Conservation (phyloP, 2,329 filamentous ascomycete species). For the Aspergillus luchuensis region DNA sequence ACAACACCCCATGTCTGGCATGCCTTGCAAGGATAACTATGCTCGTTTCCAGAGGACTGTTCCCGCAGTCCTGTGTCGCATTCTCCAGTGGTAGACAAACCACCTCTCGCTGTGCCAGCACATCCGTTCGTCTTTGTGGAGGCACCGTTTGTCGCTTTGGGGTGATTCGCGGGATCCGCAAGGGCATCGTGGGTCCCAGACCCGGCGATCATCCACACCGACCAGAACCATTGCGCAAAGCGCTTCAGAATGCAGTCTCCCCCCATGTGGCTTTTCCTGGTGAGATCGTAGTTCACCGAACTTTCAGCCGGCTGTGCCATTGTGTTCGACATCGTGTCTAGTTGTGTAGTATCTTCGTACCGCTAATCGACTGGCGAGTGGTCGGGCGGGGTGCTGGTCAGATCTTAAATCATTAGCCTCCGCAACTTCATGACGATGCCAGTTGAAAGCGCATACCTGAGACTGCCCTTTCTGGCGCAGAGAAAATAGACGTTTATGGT, state of each 20-base stretch:
- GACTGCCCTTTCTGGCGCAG: not conserved
- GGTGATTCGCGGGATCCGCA: not conserved
- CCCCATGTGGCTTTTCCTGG: constrained; percentile 3
- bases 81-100: not conserved
- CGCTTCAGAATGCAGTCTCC: constrained; percentile 13
- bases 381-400: not conserved
- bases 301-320: not conserved
- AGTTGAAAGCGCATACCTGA: not conserved
- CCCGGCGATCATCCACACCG: constrained; percentile 12
- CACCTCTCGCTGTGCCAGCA: not conserved
- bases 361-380: not conserved
- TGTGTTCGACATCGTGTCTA: constrained; percentile 9
- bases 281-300: constrained; percentile 3
- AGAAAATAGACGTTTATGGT: not conserved
- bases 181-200: not conserved
- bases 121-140: not conserved
- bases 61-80: not conserved
- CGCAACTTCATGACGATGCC: not conserved
- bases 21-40: constrained; percentile 25
- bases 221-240: constrained; percentile 24
- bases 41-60: not conserved
- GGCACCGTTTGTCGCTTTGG: not conserved
- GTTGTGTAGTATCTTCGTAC: not conserved
- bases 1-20: constrained; percentile 31
- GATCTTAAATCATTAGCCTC: not conserved